phyloP scores from a whole-genome alignment of 352 stramenopile genomes.

The Globisporangium mamillatum region DNA sequence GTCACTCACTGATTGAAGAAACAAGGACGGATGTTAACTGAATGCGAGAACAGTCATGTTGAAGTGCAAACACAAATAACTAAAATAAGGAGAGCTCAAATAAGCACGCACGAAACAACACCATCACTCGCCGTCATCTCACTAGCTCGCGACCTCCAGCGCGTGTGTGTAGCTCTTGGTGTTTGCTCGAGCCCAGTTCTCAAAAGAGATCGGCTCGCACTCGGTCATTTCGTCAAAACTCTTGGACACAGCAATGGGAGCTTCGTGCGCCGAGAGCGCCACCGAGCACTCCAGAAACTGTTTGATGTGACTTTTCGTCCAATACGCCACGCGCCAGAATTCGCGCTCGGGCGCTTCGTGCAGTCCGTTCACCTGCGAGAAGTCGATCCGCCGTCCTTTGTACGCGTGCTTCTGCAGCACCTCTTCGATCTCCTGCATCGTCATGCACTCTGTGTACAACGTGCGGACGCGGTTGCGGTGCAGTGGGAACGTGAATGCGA shows the following conservation, averaged over 20 bases:
- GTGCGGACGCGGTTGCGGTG: conserved; percentile 39
- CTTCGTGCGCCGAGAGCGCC: conserved; percentile 27
- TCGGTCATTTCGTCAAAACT: conserved; percentile 63
- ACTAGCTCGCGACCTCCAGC: conserved; percentile 20
- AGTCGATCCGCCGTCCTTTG: conserved; percentile 32
- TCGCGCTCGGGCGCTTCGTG: conserved; percentile 32
- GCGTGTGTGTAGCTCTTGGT: conserved; percentile 46
- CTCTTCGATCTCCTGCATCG: conserved; percentile 44
- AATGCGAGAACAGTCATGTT: not conserved
- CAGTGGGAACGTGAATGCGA: conserved; percentile 55
- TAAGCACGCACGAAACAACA: too few species aligned
- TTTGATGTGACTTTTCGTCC: conserved; percentile 39
- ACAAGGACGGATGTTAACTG: too few species aligned
- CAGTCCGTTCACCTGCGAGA: conserved; percentile 44
- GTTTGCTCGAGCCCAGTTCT: conserved; percentile 48
- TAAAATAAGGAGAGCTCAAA: too few species aligned
- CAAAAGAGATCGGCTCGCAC: conserved; percentile 40
- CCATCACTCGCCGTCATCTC: not conserved
- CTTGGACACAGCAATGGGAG: conserved; percentile 35
- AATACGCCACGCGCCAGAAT: conserved; percentile 62
- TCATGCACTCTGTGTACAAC: conserved; percentile 45
- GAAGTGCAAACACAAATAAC: not conserved
- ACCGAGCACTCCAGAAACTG: conserved; percentile 50
- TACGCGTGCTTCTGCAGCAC: conserved; percentile 35
- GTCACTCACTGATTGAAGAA: not conserved